phyloP scores from a whole-genome alignment of 306 rosid genomes.

The Glycine soja region DNA sequence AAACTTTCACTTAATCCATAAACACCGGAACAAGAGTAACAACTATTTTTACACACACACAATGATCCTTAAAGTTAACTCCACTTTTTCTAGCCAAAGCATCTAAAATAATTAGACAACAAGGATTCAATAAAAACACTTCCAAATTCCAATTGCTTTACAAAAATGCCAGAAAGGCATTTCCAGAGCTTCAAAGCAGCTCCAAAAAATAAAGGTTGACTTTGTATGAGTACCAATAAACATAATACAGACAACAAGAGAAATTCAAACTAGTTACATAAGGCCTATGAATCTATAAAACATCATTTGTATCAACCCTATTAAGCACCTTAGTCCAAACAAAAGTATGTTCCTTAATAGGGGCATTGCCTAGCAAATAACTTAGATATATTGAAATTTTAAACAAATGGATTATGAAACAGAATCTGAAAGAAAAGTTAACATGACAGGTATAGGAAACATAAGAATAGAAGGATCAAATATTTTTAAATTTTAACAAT shows the following conservation, averaged over 20 bases:
- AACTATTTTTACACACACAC: too few relatives aligned
- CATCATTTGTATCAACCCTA: constrained; percentile 2
- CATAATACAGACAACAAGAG: constrained; percentile 1
- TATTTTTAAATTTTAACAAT: constrained; percentile 34
- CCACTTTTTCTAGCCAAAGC: constrained; percentile 22
- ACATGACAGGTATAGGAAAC: constrained; percentile 24
- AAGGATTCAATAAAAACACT: constrained; percentile 8
- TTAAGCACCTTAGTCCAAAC: constrained; percentile 36
- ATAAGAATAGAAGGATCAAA: constrained; percentile 27
- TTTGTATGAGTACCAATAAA: constrained; percentile 14
- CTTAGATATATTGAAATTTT: constrained; percentile 37
- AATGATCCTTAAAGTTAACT: neutral
- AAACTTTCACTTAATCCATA: neutral
- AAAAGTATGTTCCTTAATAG: constrained; percentile 17
- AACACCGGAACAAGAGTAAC: neutral
- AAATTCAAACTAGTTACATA: constrained; percentile 13
- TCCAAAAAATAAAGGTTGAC: neutral
- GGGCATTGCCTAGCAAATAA: constrained; percentile 24
- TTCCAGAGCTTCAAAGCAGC: constrained; percentile 34
- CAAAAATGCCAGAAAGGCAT: constrained; percentile 10
- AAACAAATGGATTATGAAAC: constrained; percentile 22
- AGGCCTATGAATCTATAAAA: constrained; percentile 13
- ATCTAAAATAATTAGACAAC: constrained; percentile 12
- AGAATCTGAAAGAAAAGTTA: constrained; percentile 5
- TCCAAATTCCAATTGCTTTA: neutral